phyloP scores from a whole-genome alignment of 2,329 filamentous ascomycete species.

The Thelonectria discophora region DNA sequence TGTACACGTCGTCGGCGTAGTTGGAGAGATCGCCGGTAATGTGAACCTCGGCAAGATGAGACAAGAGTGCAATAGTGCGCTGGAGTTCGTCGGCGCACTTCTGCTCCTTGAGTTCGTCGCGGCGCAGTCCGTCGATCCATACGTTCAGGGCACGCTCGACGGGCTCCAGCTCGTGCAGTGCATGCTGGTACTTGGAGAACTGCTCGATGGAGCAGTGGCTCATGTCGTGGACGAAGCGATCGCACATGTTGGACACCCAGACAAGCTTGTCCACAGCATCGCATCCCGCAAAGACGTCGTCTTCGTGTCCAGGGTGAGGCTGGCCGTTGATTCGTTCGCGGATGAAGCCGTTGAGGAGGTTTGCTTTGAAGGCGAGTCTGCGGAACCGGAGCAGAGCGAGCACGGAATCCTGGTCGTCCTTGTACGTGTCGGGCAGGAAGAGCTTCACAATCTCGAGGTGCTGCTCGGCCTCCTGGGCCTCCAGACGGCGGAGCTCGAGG shows the following conservation, averaged over 20 bases:
- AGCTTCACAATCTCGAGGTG: conserved; percentile 89
- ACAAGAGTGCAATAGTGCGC: conserved; percentile 84
- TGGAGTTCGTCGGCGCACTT: conserved; percentile 84
- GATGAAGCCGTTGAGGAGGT: conserved; percentile 78
- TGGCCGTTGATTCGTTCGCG: conserved; percentile 79
- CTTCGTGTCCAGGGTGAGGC: conserved; percentile 72
- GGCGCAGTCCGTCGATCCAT: conserved; percentile 85
- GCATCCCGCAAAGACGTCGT: conserved; percentile 81
- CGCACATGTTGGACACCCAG: conserved; percentile 84
- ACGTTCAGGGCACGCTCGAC: conserved; percentile 88
- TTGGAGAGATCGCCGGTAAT: conserved; percentile 74
- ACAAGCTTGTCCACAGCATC: conserved; percentile 86
- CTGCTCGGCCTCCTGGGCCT: conserved; percentile 87
- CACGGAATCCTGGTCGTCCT: conserved; percentile 84
- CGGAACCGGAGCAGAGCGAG: conserved; percentile 88
- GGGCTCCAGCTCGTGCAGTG: conserved; percentile 87
- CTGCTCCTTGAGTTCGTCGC: conserved; percentile 85
- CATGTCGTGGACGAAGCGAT: conserved; percentile 84
- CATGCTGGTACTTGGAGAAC: conserved; percentile 81
- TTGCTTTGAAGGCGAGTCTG: conserved; percentile 87
- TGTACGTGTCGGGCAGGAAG: conserved; percentile 87
- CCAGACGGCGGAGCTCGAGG: conserved; percentile 83
- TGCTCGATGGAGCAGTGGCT: conserved; percentile 79
- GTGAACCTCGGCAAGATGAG: conserved; percentile 85
- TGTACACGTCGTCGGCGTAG: conserved; percentile 81